Evolutionary conservation across 108 stramenopile species (phyloP).

Genomic region (Conticribra weissflogii): DNA sequence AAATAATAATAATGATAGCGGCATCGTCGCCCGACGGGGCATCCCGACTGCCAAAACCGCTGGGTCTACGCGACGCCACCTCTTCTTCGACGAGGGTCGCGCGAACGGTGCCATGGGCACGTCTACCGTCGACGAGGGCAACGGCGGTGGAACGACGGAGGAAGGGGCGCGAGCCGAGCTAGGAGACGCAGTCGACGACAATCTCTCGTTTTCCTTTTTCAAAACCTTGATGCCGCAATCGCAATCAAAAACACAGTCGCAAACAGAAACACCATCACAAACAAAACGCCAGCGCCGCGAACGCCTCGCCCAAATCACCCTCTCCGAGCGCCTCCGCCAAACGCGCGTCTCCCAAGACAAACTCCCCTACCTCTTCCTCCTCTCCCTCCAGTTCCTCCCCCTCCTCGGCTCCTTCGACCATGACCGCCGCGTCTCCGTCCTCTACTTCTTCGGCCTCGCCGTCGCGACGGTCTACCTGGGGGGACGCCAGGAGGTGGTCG

Average conservation of each 20-base stretch:
- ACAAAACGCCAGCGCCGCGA: constrained; percentile 31
- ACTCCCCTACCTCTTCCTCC: constrained; percentile 34
- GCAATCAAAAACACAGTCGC: constrained; percentile 5
- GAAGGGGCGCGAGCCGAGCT: too few relatives aligned
- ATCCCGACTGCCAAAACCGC: too few relatives aligned
- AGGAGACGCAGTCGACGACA: constrained; percentile 1
- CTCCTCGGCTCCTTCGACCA: constrained; percentile 28
- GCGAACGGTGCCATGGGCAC: too few relatives aligned
- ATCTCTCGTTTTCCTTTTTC: constrained; percentile 3
- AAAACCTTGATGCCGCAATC: constrained; percentile 4
- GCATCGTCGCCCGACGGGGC: too few relatives aligned
- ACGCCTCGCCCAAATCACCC: constrained; percentile 40
- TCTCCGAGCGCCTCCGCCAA: constrained; percentile 31
- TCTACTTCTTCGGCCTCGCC: constrained; percentile 36
- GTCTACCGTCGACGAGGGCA: too few relatives aligned
- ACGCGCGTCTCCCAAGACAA: constrained; percentile 35
- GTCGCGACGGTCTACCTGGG: constrained; percentile 41
- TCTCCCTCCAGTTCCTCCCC: constrained; percentile 40
- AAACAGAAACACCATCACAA: constrained; percentile 24
- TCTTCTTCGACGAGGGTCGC: too few relatives aligned
- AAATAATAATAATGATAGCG: too few relatives aligned
- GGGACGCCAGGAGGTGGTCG: constrained; percentile 40
- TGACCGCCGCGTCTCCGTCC: constrained; percentile 26
- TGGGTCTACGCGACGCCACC: too few relatives aligned
- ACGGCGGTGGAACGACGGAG: too few relatives aligned